These are phyloP conservation scores for Aeschynomene evenia DNA, from an alignment of 306 rosid species.

Conservation along the genomic window DNA sequence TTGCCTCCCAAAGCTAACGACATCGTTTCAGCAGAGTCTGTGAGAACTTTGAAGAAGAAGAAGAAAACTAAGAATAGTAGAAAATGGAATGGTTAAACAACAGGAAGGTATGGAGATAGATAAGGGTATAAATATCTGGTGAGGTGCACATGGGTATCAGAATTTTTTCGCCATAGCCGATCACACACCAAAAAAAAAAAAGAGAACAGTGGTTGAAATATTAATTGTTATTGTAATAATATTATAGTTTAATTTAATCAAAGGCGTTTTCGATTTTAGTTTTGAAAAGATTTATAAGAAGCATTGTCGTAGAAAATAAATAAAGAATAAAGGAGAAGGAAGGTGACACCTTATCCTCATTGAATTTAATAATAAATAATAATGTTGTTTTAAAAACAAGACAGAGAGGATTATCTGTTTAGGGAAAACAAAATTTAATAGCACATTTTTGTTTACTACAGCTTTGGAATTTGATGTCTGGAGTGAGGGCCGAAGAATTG, in stretches of 20 bases:
- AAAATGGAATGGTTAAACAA: conserved; percentile 5
- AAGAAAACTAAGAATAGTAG: neutral
- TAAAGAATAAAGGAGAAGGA: conserved; percentile 28
- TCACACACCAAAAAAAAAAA: neutral
- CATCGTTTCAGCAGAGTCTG: conserved; percentile 35
- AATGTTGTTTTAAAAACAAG: neutral
- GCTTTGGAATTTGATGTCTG: neutral
- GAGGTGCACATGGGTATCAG: conserved; percentile 53
- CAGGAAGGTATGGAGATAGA: neutral
- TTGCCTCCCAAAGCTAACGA: conserved; percentile 45
- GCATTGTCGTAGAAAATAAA: conserved; percentile 7
- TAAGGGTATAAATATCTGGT: conserved; percentile 34
- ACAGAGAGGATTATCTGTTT: conserved; percentile 38
- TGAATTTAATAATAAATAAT: conserved; percentile 5
- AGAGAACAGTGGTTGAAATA: neutral
- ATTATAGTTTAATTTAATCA: neutral
- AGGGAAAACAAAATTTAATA: neutral
- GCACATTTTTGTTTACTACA: neutral
- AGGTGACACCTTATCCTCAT: conserved; percentile 49
- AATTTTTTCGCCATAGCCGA: conserved; percentile 36
- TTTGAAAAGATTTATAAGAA: neutral
- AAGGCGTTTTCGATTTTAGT: neutral
- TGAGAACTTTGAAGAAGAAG: neutral
- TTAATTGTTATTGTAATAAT: too few relatives aligned
- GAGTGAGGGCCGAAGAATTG: neutral